phyloP scores from a whole-genome alignment of 1,139 yeast genomes.

The Sugiyamaella grinbergsii region DNA sequence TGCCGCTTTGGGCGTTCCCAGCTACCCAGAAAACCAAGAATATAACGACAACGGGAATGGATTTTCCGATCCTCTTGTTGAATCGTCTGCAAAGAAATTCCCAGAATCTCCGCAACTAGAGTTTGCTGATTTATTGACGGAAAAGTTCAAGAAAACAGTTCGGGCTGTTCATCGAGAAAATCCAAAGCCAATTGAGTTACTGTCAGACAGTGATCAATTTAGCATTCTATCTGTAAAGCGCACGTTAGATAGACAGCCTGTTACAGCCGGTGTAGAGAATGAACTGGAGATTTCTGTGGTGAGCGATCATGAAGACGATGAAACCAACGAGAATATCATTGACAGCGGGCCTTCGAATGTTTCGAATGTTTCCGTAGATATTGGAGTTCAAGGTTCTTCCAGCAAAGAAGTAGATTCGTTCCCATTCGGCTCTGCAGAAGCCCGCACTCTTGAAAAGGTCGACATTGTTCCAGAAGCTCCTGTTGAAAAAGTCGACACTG shows the following conservation, averaged over 20 bases:
- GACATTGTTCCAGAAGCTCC: too few species aligned
- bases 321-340: neutral
- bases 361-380: too few species aligned
- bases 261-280: neutral
- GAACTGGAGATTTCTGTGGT: neutral
- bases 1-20: neutral
- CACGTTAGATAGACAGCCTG: too few species aligned
- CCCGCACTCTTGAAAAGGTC: too few species aligned
- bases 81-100: neutral
- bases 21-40: constrained; percentile 3
- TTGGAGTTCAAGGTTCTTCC: too few species aligned
- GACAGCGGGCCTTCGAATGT: neutral
- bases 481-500: too few species aligned
- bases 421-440: too few species aligned
- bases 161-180: neutral
- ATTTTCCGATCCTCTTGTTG: neutral
- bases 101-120: constrained; percentile 1
- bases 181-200: neutral
- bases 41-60: neutral
- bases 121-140: constrained; percentile 8
- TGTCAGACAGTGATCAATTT: neutral
- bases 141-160: neutral
- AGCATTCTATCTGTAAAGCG: neutral
- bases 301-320: neutral
- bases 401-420: too few species aligned